Conservation (phyloP, 345 rosid species). For the Geranium rotundifolium region DNA sequence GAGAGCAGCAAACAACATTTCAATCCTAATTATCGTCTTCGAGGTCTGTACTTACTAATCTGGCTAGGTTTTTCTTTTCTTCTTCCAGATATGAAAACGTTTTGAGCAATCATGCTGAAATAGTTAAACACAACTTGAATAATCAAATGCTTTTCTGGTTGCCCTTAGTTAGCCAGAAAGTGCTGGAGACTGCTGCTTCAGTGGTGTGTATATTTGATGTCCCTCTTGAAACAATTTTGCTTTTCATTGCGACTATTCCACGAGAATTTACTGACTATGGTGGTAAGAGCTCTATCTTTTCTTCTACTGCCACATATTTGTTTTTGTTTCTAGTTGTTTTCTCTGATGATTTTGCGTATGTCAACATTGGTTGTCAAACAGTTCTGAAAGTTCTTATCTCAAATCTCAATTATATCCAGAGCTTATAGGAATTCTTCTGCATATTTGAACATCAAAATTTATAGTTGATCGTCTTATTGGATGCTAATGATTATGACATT, state of each 20-base stretch:
- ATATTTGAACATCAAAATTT: too few relatives aligned
- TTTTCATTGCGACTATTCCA: slow-evolving; percentile 66
- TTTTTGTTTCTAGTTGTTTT: slow-evolving; percentile 3
- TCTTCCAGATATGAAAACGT: not conserved
- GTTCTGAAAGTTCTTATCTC: too few relatives aligned
- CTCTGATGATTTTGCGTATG: not conserved
- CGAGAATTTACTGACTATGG: slow-evolving; percentile 68
- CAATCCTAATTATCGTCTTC: slow-evolving; percentile 78
- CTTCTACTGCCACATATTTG: not conserved
- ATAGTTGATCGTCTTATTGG: too few relatives aligned
- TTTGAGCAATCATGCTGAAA: too few relatives aligned
- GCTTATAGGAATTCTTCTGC: too few relatives aligned
- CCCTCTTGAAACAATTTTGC: slow-evolving; percentile 60
- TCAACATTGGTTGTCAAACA: too few relatives aligned
- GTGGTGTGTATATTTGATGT: slow-evolving; percentile 37
- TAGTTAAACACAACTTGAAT: not conserved
- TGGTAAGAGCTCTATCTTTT: slow-evolving; percentile 35
- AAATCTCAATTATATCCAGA: too few relatives aligned
- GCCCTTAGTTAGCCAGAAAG: slow-evolving; percentile 46
- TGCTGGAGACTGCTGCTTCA: slow-evolving; percentile 54
- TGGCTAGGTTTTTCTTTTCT: slow-evolving; percentile 12
- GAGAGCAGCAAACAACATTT: slow-evolving; percentile 94
- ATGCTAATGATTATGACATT: too few relatives aligned
- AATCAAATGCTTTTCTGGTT: not conserved
- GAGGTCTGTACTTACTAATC: slow-evolving; percentile 41